Base-by-base conservation (phyloP, 2,329 filamentous ascomycete genomes). In the Penicillium sp. region DNA sequence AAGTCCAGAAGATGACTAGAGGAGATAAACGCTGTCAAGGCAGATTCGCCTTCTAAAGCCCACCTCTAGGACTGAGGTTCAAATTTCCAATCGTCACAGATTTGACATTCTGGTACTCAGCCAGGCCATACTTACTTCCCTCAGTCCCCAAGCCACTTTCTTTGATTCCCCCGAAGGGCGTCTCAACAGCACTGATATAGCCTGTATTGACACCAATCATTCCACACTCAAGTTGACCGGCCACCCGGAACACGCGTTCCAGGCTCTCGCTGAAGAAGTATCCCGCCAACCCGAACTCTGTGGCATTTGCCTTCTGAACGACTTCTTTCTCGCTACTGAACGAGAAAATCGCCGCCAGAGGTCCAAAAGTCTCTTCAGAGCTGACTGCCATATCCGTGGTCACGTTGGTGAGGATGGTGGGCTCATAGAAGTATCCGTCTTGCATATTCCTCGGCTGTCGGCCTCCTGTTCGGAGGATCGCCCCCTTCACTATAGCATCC, bases 401-500 rank as follows among this genome's bases (percentile, higher is more conserved):
- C 7, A 12, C 27, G 8, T 12, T 12, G 13, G 27, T 30, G 12
- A 30, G 8, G 13, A 30, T 30, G 12, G 27, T 30, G 4, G 27
- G 49, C 49, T 30, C 7, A 30, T 9, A 30, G 27, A 30, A 30
- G 27, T 30, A 30, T 12, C 27, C 27, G 12, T n/a, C n/a, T n/a
- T n/a, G 27, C 8, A 10, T 7, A 13, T 7, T 13, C 7, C 8
- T 30, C 27, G 10, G 13, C 27, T 30, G 27, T 7, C 4, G 13
- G 27, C 27, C 27, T 7, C 27, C 27, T 9, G 8, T 9, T 30
- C 27, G 27, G 13, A 30, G 27, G 13, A 4, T 7, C 7, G n/a
- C 51, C 2, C 40, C 45, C 26, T 44, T 49, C 7, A 18, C 4
- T 5, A 49, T 12, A 23, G 51, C 51, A 46, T 53, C 51, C 6